Base-by-base conservation (phyloP, 208 protist genomes). In the Acanthamoeba rhysodes region DNA sequence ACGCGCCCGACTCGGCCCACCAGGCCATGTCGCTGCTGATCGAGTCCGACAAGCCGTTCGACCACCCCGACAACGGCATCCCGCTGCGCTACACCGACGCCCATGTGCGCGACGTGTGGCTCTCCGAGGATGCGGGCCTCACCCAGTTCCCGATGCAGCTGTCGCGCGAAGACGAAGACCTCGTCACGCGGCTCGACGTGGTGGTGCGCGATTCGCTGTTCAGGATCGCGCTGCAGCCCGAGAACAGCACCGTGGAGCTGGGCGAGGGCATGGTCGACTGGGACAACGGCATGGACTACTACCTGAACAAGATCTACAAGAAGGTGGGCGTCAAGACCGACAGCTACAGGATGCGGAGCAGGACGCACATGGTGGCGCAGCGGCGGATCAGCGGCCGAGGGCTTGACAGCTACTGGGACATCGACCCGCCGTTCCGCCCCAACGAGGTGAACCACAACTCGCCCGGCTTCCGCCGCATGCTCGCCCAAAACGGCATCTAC, bases 241-340 rank as follows among this genome's bases (percentile, higher is more conserved):
- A 41, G 48, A 32, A 14, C 0, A 7, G 78, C 45, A 45, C 78
- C 3, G 12, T 12, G 5, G 7, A 4, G 78, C 78, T 10, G 48
- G 10, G 10, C 66, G 66, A 85, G 5, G 37, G 6, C 24, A 32
- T 59, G 45, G 5, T 85, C 6, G 24, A 8, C 45, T 59, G 34
- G 45, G 45, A 57, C 78, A 85, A 85, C n/a, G 78, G 78, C 34
- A 32, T 59, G 41, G 78, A 85, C 78, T 85, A 62, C 78, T 85
- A 85, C 78, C 78, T 85, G 16, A 85, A 85, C 78, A 85, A 85
- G 78, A 85, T 85, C 78, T 85, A 85, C 48, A 85, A 85, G 78
- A 85, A 85, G 48, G 78, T 85, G 37, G 78, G 78, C 45, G 78
- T 85, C 45, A 50, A 32, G 78, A 85, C 48, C 22, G 78, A 59